Conservation (phyloP, 1,284 basidiomycete species). For the Thecaphora thlaspeos region DNA sequence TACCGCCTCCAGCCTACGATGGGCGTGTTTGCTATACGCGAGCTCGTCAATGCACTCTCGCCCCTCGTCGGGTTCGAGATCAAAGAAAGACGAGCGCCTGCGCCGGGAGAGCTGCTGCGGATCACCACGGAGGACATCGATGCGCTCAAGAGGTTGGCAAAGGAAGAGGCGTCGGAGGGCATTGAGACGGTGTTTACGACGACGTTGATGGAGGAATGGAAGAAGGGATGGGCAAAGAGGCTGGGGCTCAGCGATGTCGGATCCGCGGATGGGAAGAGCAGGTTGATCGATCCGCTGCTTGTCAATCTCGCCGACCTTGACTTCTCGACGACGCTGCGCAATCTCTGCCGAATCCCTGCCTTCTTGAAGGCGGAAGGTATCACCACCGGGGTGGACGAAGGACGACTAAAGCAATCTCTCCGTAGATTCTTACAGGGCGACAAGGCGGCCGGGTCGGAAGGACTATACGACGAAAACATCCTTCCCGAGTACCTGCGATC, state of each 20-base stretch:
- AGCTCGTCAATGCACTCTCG: slow-evolving; percentile 23
- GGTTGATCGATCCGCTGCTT: slow-evolving; percentile 24
- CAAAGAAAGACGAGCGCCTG: slow-evolving; percentile 55
- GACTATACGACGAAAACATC: slow-evolving; percentile 12
- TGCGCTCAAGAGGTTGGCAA: slow-evolving; percentile 29
- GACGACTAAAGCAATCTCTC: slow-evolving; percentile 15
- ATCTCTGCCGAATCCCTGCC: slow-evolving; percentile 28
- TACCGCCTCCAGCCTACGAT: slow-evolving; percentile 66
- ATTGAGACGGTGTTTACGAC: slow-evolving; percentile 33
- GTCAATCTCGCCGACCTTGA: slow-evolving; percentile 31
- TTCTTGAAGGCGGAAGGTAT: slow-evolving; percentile 16
- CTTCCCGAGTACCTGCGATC: slow-evolving; percentile 22
- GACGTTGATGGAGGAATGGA: slow-evolving; percentile 44
- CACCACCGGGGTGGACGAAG: slow-evolving; percentile 5
- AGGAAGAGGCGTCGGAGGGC: slow-evolving; percentile 25
- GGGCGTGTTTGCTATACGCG: slow-evolving; percentile 42
- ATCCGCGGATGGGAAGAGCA: slow-evolving; percentile 18
- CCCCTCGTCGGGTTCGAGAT: slow-evolving; percentile 39
- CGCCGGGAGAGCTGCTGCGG: slow-evolving; percentile 35
- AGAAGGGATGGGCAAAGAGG: slow-evolving; percentile 27
- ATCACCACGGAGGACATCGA: slow-evolving; percentile 22
- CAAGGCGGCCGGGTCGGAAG: not conserved
- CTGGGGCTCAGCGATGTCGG: slow-evolving; percentile 27
- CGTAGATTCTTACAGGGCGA: slow-evolving; percentile 20
- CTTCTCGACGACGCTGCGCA: slow-evolving; percentile 39